A percentile compares a stretch with the other conserved stretches of the same genome.
Evolutionary conservation across 2,329 filamentous ascomycete species (phyloP).

Genomic region (Xylaria sp.): DNA sequence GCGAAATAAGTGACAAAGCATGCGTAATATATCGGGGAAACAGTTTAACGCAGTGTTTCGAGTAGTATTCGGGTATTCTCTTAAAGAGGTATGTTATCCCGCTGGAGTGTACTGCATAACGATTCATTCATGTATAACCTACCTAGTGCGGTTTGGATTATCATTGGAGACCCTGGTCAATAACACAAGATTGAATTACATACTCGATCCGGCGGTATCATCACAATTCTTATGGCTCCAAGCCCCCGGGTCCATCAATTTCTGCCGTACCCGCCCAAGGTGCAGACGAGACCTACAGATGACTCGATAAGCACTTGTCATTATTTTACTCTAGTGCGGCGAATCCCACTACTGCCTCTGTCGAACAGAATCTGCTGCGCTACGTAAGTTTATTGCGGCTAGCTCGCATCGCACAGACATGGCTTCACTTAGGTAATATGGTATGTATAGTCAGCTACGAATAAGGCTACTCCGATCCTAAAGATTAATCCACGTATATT

Average conservation of each 20-base stretch:
- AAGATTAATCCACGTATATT: neutral
- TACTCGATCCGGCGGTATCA: slow-evolving; percentile 33
- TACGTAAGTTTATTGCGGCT: slow-evolving; percentile 10
- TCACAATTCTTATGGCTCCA: slow-evolving; percentile 33
- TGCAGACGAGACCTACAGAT: slow-evolving; percentile 34
- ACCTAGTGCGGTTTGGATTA: slow-evolving; percentile 26
- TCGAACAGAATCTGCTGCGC: neutral
- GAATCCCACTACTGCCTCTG: slow-evolving; percentile 3
- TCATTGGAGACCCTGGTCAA: slow-evolving; percentile 20
- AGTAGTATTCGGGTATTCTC: slow-evolving; percentile 26
- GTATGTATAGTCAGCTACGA: neutral
- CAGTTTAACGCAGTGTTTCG: slow-evolving; percentile 16
- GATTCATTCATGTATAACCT: slow-evolving; percentile 15
- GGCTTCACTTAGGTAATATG: slow-evolving; percentile 1
- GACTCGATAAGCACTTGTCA: slow-evolving; percentile 30
- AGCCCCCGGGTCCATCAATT: slow-evolving; percentile 35
- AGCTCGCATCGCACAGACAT: neutral
- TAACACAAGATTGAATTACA: slow-evolving; percentile 27
- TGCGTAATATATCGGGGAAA: slow-evolving; percentile 28
- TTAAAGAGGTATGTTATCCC: slow-evolving; percentile 23
- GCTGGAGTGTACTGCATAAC: slow-evolving; percentile 14
- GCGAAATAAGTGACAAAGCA: slow-evolving; percentile 31
- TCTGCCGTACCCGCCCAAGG: slow-evolving; percentile 26
- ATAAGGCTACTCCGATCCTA: neutral
- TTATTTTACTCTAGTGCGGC: slow-evolving; percentile 15